Percentiles rank a stretch among this genome's conserved stretches.
phyloP scores from a whole-genome alignment of 331 rosid genomes.

The Quercus tomentella region DNA sequence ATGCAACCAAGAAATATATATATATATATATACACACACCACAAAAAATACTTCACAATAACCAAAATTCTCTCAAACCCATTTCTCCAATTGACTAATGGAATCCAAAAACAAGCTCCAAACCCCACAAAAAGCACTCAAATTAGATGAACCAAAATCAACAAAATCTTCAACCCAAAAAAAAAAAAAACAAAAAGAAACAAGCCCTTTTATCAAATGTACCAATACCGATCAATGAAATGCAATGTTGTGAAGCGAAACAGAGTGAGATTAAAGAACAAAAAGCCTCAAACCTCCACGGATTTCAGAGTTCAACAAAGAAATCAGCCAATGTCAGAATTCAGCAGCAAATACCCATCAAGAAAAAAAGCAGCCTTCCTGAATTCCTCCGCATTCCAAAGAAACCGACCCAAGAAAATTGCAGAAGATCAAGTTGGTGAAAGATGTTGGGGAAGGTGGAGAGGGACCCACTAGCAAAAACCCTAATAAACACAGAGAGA shows the following conservation, averaged over 20 bases:
- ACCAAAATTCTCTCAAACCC: constrained; percentile 39
- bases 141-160: background rate
- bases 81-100: constrained; percentile 1
- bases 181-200: background rate
- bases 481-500: background rate
- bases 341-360: constrained; percentile 18
- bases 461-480: background rate
- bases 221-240: constrained; percentile 8
- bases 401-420: background rate
- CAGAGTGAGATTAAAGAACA: background rate
- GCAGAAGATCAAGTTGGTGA: background rate
- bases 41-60: constrained; percentile 22
- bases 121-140: constrained; percentile 8
- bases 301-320: constrained; percentile 22
- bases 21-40: background rate
- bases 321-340: constrained; percentile 25
- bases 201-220: background rate
- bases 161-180: constrained; percentile 16
- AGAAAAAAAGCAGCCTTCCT: constrained; percentile 17
- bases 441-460: background rate
- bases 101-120: constrained; percentile 21
- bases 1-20: background rate
- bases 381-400: constrained; percentile 22
- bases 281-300: constrained; percentile 18
- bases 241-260: constrained; percentile 4